phyloP scores from a whole-genome alignment of 2,329 filamentous ascomycete genomes.

The Hypocrella siamensis region DNA sequence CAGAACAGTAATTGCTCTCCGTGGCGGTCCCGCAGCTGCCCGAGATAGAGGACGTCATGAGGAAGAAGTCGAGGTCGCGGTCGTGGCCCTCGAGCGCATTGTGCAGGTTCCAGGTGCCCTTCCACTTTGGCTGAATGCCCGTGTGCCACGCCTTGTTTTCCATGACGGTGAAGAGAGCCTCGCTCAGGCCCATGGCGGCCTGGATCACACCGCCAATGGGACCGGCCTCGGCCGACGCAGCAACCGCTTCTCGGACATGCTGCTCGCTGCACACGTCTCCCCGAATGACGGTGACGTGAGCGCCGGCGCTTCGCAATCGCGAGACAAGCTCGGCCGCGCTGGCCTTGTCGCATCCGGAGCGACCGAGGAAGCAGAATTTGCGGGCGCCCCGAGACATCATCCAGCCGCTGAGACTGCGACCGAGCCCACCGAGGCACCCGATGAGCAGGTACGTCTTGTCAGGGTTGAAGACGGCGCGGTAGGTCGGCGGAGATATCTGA shows the following conservation, averaged over 20 bases:
- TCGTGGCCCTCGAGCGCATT: slow-evolving; percentile 4
- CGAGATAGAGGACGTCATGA: slow-evolving; percentile 9
- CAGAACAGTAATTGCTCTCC: slow-evolving; percentile 17
- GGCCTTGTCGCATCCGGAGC: slow-evolving; percentile 13
- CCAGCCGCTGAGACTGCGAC: slow-evolving; percentile 15
- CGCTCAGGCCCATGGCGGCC: slow-evolving; percentile 15
- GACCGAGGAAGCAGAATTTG: slow-evolving; percentile 12
- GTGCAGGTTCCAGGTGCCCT: slow-evolving; percentile 11
- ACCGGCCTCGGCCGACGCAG: neutral
- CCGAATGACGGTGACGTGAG: slow-evolving; percentile 9
- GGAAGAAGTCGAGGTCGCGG: slow-evolving; percentile 15
- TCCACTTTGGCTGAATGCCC: slow-evolving; percentile 9
- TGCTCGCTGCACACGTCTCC: slow-evolving; percentile 8
- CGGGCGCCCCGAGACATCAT: slow-evolving; percentile 13
- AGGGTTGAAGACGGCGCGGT: slow-evolving; percentile 2
- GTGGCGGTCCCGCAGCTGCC: slow-evolving; percentile 15
- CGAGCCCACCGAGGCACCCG: slow-evolving; percentile 14
- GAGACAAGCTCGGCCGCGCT: slow-evolving; percentile 8
- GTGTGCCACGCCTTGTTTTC: slow-evolving; percentile 1
- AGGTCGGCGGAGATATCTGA: slow-evolving; percentile 1
- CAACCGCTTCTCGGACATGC: slow-evolving; percentile 7
- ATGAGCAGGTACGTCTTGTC: slow-evolving; percentile 8
- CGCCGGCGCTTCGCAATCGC: slow-evolving; percentile 8
- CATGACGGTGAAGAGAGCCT: slow-evolving; percentile 9
- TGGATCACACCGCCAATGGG: slow-evolving; percentile 16